A percentile compares a stretch with the other conserved stretches of the same genome.
Evolutionary conservation across 176 grass and related monocot species (phyloP).

Genomic region (Lolium rigidum): DNA sequence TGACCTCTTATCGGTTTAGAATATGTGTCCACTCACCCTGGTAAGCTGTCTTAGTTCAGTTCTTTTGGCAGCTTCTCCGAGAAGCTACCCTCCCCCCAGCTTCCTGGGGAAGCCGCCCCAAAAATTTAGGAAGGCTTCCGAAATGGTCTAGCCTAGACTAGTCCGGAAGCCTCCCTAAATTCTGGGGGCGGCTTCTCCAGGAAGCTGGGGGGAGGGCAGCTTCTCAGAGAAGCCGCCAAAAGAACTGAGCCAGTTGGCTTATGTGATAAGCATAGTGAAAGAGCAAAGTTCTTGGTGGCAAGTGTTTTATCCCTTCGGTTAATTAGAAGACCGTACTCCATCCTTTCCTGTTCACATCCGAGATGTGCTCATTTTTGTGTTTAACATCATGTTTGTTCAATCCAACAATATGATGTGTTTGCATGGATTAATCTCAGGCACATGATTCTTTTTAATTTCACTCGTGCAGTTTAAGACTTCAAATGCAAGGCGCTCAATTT

Average conservation of each 20-base stretch:
- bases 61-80: no score
- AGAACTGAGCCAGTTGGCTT: no score
- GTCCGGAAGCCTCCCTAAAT: no score
- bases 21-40: neutral
- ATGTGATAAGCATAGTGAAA: slow-evolving; percentile 12
- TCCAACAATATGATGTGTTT: slow-evolving; percentile 11
- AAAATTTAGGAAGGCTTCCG: no score
- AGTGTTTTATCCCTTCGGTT: neutral
- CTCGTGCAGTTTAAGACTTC: slow-evolving; percentile 59
- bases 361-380: neutral
- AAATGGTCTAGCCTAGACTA: no score
- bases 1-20: neutral
- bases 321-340: neutral
- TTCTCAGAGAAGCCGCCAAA: no score
- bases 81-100: no score
- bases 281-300: neutral
- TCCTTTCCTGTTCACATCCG: neutral
- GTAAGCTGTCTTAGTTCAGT: slow-evolving; percentile 6
- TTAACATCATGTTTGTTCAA: slow-evolving; percentile 5
- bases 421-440: neutral
- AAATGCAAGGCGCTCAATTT: slow-evolving; percentile 65
- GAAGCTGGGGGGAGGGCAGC: no score
- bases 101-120: no score
- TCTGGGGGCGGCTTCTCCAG: no score
- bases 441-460: neutral